Evolutionary conservation across 1,284 basidiomycete genomes (phyloP), one percentile per base, ranked within the genome.

Genomic region (Trichosporon faecale): DNA sequence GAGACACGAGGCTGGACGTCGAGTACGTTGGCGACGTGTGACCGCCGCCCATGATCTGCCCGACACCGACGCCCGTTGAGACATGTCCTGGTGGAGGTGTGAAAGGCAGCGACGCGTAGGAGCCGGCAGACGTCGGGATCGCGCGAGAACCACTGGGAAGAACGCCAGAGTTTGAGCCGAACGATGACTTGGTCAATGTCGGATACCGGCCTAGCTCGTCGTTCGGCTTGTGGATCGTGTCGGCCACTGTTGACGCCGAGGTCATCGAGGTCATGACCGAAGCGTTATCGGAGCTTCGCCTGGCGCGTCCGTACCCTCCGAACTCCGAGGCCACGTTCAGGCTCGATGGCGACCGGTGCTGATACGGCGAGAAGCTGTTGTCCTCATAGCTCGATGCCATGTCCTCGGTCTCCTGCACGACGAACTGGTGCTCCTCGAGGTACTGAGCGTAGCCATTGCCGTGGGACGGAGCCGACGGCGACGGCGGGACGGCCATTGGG

Each of bases 171-270:
- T 33, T 33, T 1, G 57, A 61, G 14, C 57, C 57, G 8, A 61
- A 61, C 0, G 57, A 61, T 29, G 57, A 61, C 29, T 72, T 66
- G 0, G 37, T 71, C 16, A 75, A 29, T 14, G 71, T 68, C 8
- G 79, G 80, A 71, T 82, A 81, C 9, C 78, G 73, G 0, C 77
- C 80, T 18, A 77, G 69, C 66, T 81, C 76, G 37, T 72, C 69
- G 55, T 76, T 76, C 6, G 74, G 72, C 61, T 70, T 65, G 27
- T 76, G 72, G 7, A 68, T 18, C 4, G 72, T 70, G 46, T 72
- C 74, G 60, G 63, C 71, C 9, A 76, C 60, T 4, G 57, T 61
- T 11, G 57, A 61, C 11, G 75, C 73, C 5, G 78, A 77, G 1
- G 77, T 72, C 21, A 72, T 64, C 12, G 77, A 74, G n/a, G 74